Evolutionary conservation across 352 stramenopile genomes (phyloP), one percentile per base, ranked within the genome.

Genomic region (Globisporangium radiosum): DNA sequence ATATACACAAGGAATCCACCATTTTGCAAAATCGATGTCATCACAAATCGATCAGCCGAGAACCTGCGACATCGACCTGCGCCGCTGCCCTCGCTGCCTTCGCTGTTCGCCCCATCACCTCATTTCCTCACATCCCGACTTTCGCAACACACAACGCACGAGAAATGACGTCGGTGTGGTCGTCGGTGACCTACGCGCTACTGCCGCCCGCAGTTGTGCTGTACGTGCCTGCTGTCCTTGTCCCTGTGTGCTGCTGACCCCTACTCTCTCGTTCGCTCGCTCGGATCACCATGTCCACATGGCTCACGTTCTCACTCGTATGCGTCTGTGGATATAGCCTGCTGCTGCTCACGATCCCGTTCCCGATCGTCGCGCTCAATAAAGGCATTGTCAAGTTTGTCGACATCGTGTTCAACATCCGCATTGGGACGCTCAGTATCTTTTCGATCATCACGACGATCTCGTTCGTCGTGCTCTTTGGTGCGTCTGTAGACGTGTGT

Each of bases 331-430:
- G 43, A 8, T 62, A 7, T 61, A 89, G 83, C 14, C 66, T 92
- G 43, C 63, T 92, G 55, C 70, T 92, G 47, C 68, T 92, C 50
- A 92, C 83, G 42, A 89, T 92, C 59, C 83, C 83, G 49, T 88
- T 90, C 61, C 82, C 83, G 13, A 64, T 76, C 17, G 15, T 80
- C 37, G 37, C 78, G 50, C 49, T 87, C 7, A 90, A 89, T 65
- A 74, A 73, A 37, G 78, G 75, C 48, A 78, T 92, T 51, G 74
- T 92, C 60, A 84, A 81, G 60, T 84, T 90, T 52, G 79, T 71
- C 49, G 83, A 92, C 60, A 36, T 89, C 3, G 64, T 90, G 37
- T 90, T 92, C 56, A 87, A 71, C 63, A 83, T 92, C 54, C 76
- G 82, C 55, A 72, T 92, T 50, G 81, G 75, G 52, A 88, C 79